Evolutionary conservation across 129 eudicot genomes (phyloP), one percentile per base, ranked within the genome.

Genomic region (Saposhnikovia divaricata): DNA sequence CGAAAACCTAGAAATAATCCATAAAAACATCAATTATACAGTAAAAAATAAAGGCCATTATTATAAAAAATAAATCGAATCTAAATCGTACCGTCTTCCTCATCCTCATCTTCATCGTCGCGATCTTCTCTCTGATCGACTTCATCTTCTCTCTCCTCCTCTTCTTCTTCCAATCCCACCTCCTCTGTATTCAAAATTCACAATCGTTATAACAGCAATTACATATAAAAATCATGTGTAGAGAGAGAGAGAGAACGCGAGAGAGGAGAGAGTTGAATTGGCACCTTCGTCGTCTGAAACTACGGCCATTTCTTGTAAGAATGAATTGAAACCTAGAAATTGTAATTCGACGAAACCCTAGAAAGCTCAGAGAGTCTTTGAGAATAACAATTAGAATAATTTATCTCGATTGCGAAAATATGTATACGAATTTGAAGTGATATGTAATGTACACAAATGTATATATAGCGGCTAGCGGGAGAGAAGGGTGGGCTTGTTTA

Each of bases 21-120:
- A 61, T 18, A 74, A 9, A 59, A 43, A 77, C 43, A 71, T 23
- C 44, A 77, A 53, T n/a, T 68, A 53, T 14, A 59, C 43, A 72
- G n/a, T 13, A 47, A 77, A 70, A 12, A 42, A 46, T 14, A 23
- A 80, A 74, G 12, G 28, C 18, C 37, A n/a, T 37, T 8, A 69
- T 31, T 2, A 65, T 31, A 28, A 15, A 27, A 50, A 66, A 43
- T 12, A 66, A 80, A 75, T 23, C 43, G 18, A 85, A 40, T 74
- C 68, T 59, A 13, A 79, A 51, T 2, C 25, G 65, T 82, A 86
- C 88, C 88, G 13, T 82, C 83, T 47, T 85, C 88, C 83, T 85
- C 88, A 3, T 85, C 86, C 0, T 85, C 88, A 2, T 79, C 59
- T 10, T 86, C 84, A 38, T 86, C 88, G 79, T 80, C 42, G 78